Percentiles rank a stretch among this genome's conserved stretches.
These are phyloP conservation scores for Claviceps humidiphila DNA, from an alignment of 2,329 filamentous ascomycete species.

Conservation along the genomic window DNA sequence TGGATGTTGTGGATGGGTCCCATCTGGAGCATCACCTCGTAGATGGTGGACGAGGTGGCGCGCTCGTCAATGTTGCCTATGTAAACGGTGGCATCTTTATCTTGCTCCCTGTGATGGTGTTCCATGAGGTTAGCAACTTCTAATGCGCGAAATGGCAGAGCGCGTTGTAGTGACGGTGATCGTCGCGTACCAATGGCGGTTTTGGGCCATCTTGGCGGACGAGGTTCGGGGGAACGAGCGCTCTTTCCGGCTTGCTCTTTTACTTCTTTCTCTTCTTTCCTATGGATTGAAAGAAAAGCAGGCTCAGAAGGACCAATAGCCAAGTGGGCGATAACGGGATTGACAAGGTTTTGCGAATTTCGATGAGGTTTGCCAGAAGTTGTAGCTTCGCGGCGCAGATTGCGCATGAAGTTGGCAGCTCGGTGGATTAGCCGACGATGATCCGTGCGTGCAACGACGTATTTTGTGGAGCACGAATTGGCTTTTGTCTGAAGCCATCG, in stretches of 20 bases:
- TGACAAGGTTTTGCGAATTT: not conserved
- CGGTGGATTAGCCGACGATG: constrained; percentile 16
- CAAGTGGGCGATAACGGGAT: not conserved
- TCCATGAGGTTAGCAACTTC: not conserved
- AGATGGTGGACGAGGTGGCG: constrained; percentile 77
- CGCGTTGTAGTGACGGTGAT: not conserved
- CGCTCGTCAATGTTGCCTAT: constrained; percentile 98
- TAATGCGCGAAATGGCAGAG: too few species aligned
- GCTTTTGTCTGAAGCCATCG: not conserved
- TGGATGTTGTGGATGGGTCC: constrained; percentile 97
- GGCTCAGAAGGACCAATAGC: not conserved
- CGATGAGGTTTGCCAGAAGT: not conserved
- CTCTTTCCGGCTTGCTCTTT: not conserved
- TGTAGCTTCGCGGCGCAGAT: not conserved
- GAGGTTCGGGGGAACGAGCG: not conserved
- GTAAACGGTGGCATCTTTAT: constrained; percentile 96
- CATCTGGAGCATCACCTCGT: constrained; percentile 97
- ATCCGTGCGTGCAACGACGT: constrained; percentile 10
- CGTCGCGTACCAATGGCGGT: constrained; percentile 56
- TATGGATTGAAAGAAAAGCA: not conserved
- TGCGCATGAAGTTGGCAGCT: not conserved
- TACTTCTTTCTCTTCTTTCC: not conserved
- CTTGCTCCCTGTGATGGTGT: constrained; percentile 59
- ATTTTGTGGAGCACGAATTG: constrained; percentile 4
- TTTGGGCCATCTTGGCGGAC: constrained; percentile 46